Conservation (phyloP, 441 rosid genomes). For the Pelargonium australe region DNA sequence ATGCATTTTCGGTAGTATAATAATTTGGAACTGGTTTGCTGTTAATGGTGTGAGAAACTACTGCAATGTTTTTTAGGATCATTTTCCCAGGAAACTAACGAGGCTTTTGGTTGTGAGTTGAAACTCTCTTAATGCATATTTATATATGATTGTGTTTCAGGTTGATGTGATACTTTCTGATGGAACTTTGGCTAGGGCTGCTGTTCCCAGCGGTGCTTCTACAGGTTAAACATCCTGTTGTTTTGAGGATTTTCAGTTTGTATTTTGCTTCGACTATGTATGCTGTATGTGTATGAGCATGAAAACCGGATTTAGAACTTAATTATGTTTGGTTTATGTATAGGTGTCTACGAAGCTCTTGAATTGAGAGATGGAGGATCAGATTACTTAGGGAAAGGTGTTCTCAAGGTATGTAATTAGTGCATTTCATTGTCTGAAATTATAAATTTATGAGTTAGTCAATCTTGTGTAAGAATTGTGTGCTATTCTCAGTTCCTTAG, state of each 20-base stretch:
- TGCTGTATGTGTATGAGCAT: background rate
- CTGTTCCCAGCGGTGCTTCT: slow-evolving; percentile 49
- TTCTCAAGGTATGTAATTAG: slow-evolving; percentile 27
- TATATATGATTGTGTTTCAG: slow-evolving; percentile 3
- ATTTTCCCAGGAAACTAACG: too few relatives aligned
- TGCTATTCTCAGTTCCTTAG: too few relatives aligned
- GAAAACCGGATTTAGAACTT: background rate
- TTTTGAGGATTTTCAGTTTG: background rate
- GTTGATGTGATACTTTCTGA: slow-evolving; percentile 37
- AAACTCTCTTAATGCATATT: too few relatives aligned
- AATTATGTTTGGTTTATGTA: background rate
- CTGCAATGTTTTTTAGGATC: too few relatives aligned
- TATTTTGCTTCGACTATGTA: background rate
- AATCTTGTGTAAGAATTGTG: too few relatives aligned
- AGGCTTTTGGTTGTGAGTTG: too few relatives aligned
- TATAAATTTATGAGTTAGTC: too few relatives aligned
- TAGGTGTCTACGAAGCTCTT: slow-evolving; percentile 45
- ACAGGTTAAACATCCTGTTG: slow-evolving; percentile 24
- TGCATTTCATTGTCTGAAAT: too few relatives aligned
- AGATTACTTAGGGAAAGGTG: slow-evolving; percentile 49
- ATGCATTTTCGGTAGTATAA: too few relatives aligned
- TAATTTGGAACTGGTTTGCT: too few relatives aligned
- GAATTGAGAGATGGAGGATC: slow-evolving; percentile 46
- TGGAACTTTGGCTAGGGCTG: slow-evolving; percentile 34
- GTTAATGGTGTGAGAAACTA: too few relatives aligned